These are phyloP conservation scores for Rhizophagus clarus DNA, from an alignment of 192 early-diverging fungal species.

Conservation along the genomic window DNA sequence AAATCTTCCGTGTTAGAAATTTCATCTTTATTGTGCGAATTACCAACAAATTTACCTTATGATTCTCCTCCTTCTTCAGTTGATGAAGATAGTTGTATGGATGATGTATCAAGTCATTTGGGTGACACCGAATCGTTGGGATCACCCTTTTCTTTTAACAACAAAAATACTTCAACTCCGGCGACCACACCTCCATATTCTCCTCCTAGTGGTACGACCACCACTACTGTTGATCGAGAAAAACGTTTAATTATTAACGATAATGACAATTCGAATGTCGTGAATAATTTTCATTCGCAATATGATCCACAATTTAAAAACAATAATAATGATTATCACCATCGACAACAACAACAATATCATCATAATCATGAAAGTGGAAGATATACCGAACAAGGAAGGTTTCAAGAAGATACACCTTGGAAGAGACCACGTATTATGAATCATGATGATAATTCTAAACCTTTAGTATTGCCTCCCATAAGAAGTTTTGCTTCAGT, in stretches of 20 bases:
- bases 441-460: neutral
- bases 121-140: slow-evolving; percentile 18
- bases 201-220: neutral
- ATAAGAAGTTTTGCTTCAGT: neutral
- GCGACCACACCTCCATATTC: slow-evolving; percentile 13
- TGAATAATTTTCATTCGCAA: neutral
- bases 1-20: slow-evolving; percentile 24
- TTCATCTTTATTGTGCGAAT: slow-evolving; percentile 13
- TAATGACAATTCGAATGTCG: neutral
- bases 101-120: slow-evolving; percentile 10
- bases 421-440: neutral
- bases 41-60: neutral
- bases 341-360: neutral
- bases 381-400: neutral
- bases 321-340: neutral
- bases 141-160: neutral
- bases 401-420: neutral
- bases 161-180: neutral
- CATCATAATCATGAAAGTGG: neutral
- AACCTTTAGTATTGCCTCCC: neutral
- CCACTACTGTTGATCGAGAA: neutral
- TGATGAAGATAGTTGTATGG: slow-evolving; percentile 10
- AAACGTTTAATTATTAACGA: neutral
- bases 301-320: neutral
- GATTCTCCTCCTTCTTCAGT: neutral